These are phyloP conservation scores for Kwoniella newhampshirensis DNA, from an alignment of 768 basidiomycete species.

Conservation along the genomic window DNA sequence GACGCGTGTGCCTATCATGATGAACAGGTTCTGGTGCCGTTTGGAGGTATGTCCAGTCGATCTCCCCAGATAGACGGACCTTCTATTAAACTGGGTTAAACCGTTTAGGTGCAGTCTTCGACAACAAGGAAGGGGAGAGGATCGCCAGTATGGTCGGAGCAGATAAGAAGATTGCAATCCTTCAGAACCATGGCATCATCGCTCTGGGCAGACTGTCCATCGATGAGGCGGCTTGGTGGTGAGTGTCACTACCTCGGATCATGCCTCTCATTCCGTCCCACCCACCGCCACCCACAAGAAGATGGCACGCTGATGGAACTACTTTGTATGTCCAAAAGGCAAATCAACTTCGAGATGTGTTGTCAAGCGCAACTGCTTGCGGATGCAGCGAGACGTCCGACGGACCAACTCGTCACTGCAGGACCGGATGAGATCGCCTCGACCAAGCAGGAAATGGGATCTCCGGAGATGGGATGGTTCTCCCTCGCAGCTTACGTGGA, in stretches of 20 bases:
- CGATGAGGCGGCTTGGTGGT: conserved; percentile 42
- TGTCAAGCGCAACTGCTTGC: conserved; percentile 34
- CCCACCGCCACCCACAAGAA: neutral
- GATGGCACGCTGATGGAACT: neutral
- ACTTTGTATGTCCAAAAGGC: conserved; percentile 21
- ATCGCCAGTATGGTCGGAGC: conserved; percentile 22
- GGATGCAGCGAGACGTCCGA: conserved; percentile 27
- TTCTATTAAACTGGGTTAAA: neutral
- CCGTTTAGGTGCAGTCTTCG: conserved; percentile 28
- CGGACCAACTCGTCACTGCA: conserved; percentile 18
- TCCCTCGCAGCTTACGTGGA: conserved; percentile 30
- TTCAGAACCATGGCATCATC: conserved; percentile 35
- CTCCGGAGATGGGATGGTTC: conserved; percentile 37
- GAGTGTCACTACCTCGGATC: neutral
- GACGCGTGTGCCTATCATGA: conserved; percentile 36
- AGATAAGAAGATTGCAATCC: conserved; percentile 27
- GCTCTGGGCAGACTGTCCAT: conserved; percentile 30
- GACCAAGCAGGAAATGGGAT: conserved; percentile 34
- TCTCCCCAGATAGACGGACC: no score
- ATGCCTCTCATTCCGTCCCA: neutral
- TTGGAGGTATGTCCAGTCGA: conserved; percentile 34
- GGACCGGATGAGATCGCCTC: conserved; percentile 28
- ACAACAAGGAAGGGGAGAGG: conserved; percentile 29
- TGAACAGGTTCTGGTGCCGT: conserved; percentile 30
- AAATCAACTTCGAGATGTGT: conserved; percentile 40